These are phyloP conservation scores for Chiua virens DNA, from an alignment of 768 basidiomycete species.

Conservation along the genomic window DNA sequence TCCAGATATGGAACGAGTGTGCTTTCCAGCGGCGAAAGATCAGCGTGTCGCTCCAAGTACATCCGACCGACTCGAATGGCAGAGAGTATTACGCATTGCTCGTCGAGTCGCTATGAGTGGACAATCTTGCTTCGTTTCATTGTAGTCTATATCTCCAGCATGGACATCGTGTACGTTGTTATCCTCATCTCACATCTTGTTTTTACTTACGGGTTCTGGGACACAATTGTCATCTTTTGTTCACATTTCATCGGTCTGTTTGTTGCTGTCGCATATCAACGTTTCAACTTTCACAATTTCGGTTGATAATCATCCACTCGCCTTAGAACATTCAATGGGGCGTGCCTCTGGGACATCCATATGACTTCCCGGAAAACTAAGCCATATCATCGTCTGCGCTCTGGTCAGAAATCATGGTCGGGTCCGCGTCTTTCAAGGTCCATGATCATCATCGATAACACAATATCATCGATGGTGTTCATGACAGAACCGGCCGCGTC, in stretches of 20 bases:
- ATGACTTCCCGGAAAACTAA: too few relatives aligned
- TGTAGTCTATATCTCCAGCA: neutral
- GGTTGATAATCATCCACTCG: too few relatives aligned
- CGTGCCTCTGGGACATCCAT: too few relatives aligned
- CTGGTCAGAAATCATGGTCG: too few relatives aligned
- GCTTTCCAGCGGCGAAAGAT: conserved; percentile 34
- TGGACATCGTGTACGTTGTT: neutral
- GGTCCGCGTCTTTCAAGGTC: too few relatives aligned
- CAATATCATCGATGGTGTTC: too few relatives aligned
- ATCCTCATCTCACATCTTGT: neutral
- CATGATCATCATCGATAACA: too few relatives aligned
- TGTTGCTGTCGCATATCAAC: too few relatives aligned
- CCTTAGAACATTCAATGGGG: too few relatives aligned
- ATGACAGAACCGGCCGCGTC: too few relatives aligned
- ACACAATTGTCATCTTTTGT: neutral
- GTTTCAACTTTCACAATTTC: neutral
- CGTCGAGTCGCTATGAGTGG: conserved; percentile 26
- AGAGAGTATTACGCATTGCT: conserved; percentile 20
- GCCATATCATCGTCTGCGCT: too few relatives aligned
- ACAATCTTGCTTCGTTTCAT: neutral
- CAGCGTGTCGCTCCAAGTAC: conserved; percentile 16
- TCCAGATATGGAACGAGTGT: conserved; percentile 32
- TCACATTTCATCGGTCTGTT: too few relatives aligned
- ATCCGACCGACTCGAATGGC: neutral
- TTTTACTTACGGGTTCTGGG: neutral